Conservation (phyloP, 352 stramenopile genomes). For the Globisporangium echinulatum region DNA sequence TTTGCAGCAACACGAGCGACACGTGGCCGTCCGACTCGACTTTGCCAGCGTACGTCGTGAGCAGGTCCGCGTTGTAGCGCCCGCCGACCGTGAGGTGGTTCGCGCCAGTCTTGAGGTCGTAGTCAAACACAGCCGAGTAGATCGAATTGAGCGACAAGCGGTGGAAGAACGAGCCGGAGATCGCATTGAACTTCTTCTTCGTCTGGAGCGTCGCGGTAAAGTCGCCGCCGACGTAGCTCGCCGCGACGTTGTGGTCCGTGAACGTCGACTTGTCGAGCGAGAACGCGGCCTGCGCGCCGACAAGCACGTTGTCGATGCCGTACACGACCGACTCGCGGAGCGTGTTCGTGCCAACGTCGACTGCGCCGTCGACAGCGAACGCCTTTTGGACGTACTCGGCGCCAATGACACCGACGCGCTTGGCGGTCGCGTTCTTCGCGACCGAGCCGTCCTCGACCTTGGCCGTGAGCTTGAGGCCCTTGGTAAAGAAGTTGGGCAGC, state of each 20-base stretch:
- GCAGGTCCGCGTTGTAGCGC: constrained; percentile 73
- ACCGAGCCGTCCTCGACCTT: constrained; percentile 81
- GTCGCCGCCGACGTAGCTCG: constrained; percentile 73
- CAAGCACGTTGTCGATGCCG: constrained; percentile 69
- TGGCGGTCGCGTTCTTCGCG: constrained; percentile 72
- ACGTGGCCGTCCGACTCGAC: constrained; percentile 85
- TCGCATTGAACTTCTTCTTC: constrained; percentile 84
- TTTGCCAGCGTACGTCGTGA: constrained; percentile 83
- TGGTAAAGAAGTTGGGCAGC: constrained; percentile 72
- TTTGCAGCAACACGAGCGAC: constrained; percentile 79
- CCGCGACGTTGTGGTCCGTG: constrained; percentile 76
- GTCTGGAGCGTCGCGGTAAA: constrained; percentile 74
- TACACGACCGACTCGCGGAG: constrained; percentile 65
- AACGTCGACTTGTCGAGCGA: constrained; percentile 80
- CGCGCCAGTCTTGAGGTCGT: constrained; percentile 80
- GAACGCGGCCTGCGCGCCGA: constrained; percentile 68
- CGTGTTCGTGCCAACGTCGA: constrained; percentile 52
- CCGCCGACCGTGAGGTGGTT: constrained; percentile 80
- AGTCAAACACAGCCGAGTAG: constrained; percentile 85
- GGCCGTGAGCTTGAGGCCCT: constrained; percentile 74
- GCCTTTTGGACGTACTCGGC: constrained; percentile 66
- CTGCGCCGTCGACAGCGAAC: constrained; percentile 51
- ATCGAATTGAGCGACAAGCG: constrained; percentile 74
- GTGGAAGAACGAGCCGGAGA: constrained; percentile 82
- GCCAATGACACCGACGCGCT: constrained; percentile 68